Evolutionary conservation across 768 basidiomycete species (phyloP), one percentile per base, ranked within the genome.

Genomic region (Boletus rubropictus): DNA sequence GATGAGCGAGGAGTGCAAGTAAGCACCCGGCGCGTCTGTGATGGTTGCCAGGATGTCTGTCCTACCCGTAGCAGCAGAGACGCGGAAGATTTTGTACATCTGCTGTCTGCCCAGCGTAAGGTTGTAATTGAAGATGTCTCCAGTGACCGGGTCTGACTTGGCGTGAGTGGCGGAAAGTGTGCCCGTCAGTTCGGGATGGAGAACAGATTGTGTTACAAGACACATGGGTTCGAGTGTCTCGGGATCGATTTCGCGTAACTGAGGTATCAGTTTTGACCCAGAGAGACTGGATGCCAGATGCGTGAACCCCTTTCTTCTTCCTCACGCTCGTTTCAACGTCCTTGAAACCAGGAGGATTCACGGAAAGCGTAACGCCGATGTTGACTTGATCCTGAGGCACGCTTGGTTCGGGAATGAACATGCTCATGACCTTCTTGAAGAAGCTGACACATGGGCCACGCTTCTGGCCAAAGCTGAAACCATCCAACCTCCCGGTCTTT

Each of bases 61-160:
- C 48, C 64, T 44, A 21, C 64, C 67, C 3, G 65, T 60, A 3
- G 51, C 55, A 11, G 62, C 60, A 21, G 56, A 56, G 39, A 72
- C 66, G 31, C 60, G 64, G 53, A 72, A 72, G n/a, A 71, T 39
- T 29, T 40, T 65, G 44, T 71, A 72, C 4, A 41, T 52, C 21
- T 56, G 51, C 7, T 42, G 48, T 28, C 44, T 41, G 6, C 67
- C 67, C n/a, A 72, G 46, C 14, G 62, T 25, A 24, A 60, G 52
- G 33, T 63, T 60, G 48, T 62, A 72, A 51, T 72, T 72, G 49
- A 58, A 70, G 24, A 70, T 32, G 15, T 70, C 72, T 20, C 67
- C 64, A 0, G 64, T 68, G 33, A 58, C 47, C 5, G 60, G 57
- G 38, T 71, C 71, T n/a, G 59, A 61, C 42, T 69, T 70, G 32